Percentiles rank a stretch among this genome's conserved stretches.
phyloP scores from a whole-genome alignment of 1,284 basidiomycete genomes.

The Puccinia horiana region DNA sequence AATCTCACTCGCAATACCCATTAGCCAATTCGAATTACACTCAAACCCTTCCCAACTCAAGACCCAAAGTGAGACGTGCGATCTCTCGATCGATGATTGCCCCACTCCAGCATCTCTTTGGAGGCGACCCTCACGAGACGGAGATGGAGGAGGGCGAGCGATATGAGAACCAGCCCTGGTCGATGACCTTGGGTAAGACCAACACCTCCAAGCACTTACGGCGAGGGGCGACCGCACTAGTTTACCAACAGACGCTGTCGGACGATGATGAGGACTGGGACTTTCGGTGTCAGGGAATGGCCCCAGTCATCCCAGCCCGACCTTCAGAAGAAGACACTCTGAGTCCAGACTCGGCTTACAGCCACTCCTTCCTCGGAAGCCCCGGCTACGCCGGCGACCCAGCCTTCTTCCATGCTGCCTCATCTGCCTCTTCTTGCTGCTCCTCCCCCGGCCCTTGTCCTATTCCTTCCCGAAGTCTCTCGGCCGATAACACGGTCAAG shows the following conservation, averaged over 20 bases:
- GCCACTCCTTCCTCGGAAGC: neutral
- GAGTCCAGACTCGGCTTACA: slow-evolving; percentile 7
- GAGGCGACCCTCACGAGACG: neutral
- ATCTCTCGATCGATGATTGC: slow-evolving; percentile 18
- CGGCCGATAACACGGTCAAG: slow-evolving; percentile 2
- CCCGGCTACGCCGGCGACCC: neutral
- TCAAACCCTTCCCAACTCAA: neutral
- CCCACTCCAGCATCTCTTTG: slow-evolving; percentile 3
- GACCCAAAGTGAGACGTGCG: neutral
- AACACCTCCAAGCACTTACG: neutral
- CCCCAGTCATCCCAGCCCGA: neutral
- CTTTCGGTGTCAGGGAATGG: slow-evolving; percentile 14
- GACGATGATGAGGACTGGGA: slow-evolving; percentile 18
- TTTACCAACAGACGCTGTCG: neutral
- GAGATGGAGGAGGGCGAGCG: neutral
- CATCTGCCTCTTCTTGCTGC: neutral
- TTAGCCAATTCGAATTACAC: neutral
- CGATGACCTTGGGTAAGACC: neutral
- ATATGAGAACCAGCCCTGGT: neutral
- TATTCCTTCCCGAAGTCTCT: neutral
- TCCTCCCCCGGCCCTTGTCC: neutral
- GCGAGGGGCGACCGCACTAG: neutral
- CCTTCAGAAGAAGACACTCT: slow-evolving; percentile 7
- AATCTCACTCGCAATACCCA: neutral
- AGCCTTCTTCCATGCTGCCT: neutral